Evolutionary conservation across 805 yeast species (phyloP).

Genomic region (Candida broadrunensis): DNA sequence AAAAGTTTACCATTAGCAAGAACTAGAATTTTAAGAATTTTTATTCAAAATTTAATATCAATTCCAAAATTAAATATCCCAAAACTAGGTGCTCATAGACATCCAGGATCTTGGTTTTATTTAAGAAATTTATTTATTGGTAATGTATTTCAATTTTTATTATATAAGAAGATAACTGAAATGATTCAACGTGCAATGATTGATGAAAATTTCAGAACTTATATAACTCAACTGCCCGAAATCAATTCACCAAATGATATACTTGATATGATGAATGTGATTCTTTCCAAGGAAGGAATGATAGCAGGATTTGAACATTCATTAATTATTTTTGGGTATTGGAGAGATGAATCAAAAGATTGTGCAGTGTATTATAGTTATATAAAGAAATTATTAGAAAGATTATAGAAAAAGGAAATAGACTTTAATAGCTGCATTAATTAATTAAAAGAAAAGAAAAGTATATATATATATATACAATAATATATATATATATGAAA

Average conservation of each 20-base stretch:
- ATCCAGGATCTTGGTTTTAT: constrained; percentile 40
- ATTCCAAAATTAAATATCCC: constrained; percentile 35
- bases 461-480: no score
- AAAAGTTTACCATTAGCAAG: constrained; percentile 21
- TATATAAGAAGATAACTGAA: constrained; percentile 26
- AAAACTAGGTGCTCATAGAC: constrained; percentile 33
- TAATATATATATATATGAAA: no score
- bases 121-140: constrained; percentile 31
- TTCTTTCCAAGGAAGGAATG: constrained; percentile 14
- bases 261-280: constrained; percentile 5
- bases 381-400: constrained; percentile 18
- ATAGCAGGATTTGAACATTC: constrained; percentile 23
- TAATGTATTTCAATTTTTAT: constrained; percentile 23
- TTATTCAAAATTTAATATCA: constrained; percentile 23
- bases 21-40: constrained; percentile 21
- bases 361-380: constrained; percentile 28
- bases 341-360: constrained; percentile 33
- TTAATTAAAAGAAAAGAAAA: no score
- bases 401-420: not conserved
- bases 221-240: constrained; percentile 1
- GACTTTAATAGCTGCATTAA: not conserved
- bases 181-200: constrained; percentile 12
- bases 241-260: constrained; percentile 3
- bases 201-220: constrained; percentile 9
- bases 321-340: constrained; percentile 27